Percentiles rank a stretch among this genome's conserved stretches.
These are phyloP conservation scores for Candida tropicalis DNA, from an alignment of 1,139 yeast species.

Conservation along the genomic window DNA sequence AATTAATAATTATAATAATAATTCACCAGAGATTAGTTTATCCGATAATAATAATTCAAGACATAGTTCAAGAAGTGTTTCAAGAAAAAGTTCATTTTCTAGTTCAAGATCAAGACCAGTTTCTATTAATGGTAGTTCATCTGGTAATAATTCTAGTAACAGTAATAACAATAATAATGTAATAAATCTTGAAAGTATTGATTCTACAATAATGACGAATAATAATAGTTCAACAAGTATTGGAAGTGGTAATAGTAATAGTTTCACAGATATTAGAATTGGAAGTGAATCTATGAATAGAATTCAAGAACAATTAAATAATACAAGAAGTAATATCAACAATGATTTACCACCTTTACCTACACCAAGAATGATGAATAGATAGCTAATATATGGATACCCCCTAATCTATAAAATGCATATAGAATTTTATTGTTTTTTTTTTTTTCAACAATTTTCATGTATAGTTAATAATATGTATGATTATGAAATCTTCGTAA, in stretches of 20 bases:
- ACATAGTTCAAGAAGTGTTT: not conserved
- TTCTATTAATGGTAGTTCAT: not conserved
- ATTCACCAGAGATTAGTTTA: not conserved
- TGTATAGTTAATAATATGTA: too few relatives aligned
- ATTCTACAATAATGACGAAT: not conserved
- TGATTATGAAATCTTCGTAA: too few relatives aligned
- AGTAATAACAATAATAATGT: not conserved
- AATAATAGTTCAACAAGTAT: not conserved
- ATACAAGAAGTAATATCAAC: not conserved
- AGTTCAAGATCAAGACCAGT: not conserved
- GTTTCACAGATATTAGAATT: not conserved
- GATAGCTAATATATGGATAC: too few relatives aligned
- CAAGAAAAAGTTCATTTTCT: slow-evolving; percentile 1
- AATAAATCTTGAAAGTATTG: slow-evolving; percentile 2
- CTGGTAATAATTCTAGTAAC: not conserved
- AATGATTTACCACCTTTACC: slow-evolving; percentile 7
- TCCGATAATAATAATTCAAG: slow-evolving; percentile 1
- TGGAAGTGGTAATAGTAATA: too few relatives aligned
- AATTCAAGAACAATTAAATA: slow-evolving; percentile 1
- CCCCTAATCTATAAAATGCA: too few relatives aligned
- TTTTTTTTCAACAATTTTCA: not conserved
- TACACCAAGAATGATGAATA: slow-evolving; percentile 5
- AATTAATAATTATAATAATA: too few relatives aligned
- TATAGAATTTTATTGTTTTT: not conserved
- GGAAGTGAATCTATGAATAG: not conserved